phyloP scores from a whole-genome alignment of 345 rosid species.

The Gossypium thurberi region DNA sequence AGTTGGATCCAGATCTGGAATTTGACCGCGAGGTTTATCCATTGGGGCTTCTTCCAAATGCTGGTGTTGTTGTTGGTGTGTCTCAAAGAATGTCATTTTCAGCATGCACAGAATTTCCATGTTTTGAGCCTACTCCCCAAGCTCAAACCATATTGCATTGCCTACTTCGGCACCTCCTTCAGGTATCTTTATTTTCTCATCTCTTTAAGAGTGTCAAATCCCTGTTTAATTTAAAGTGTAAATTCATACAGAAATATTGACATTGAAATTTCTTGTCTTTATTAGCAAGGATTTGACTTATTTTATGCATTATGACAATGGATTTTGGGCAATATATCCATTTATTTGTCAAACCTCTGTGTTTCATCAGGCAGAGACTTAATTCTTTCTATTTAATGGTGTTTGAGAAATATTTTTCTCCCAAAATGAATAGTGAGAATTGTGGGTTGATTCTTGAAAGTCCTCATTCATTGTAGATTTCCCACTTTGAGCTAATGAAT shows the following conservation, averaged over 20 bases:
- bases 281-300: neutral
- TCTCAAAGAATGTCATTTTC: constrained; percentile 95
- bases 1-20: constrained; percentile 98
- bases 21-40: constrained; percentile 98
- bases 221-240: neutral
- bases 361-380: neutral
- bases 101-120: constrained; percentile 94
- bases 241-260: neutral
- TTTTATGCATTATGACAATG: neutral
- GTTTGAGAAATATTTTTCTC: neutral
- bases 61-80: constrained; percentile 92
- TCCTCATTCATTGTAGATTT: neutral
- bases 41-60: constrained; percentile 92
- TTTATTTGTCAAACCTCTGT: neutral
- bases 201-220: neutral
- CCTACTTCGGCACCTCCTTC: constrained; percentile 94
- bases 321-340: neutral
- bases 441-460: neutral
- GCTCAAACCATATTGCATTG: constrained; percentile 97
- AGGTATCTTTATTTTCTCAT: constrained; percentile 43
- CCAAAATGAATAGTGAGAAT: neutral
- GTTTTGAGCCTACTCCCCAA: constrained; percentile 98
- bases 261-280: neutral
- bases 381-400: neutral
- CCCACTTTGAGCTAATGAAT: neutral